These are phyloP conservation scores for Triticum monococcum DNA, from an alignment of 176 grass and related monocot genomes.

Conservation along the genomic window DNA sequence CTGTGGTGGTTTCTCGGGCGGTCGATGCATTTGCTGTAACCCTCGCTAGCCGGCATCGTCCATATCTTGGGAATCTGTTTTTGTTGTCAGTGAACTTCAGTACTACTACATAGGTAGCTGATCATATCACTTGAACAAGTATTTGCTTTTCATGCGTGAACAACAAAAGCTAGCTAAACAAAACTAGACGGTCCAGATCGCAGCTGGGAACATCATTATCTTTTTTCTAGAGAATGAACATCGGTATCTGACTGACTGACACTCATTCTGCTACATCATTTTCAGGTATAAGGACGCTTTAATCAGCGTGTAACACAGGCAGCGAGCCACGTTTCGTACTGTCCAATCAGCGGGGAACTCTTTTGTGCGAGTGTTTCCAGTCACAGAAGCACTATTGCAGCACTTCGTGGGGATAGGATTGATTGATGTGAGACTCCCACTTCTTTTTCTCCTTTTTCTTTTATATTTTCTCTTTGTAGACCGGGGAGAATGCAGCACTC, in stretches of 20 bases:
- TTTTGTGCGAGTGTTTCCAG: conserved; percentile 19
- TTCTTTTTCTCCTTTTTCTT: neutral
- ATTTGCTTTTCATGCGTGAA: neutral
- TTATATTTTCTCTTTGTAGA: neutral
- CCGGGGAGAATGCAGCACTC: neutral
- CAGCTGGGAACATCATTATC: neutral
- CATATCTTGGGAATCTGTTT: conserved; percentile 54
- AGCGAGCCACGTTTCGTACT: neutral
- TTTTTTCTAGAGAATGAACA: neutral
- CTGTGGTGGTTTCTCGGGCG: conserved; percentile 43
- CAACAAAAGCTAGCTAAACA: neutral
- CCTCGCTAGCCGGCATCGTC: conserved; percentile 42
- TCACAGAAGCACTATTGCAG: conserved; percentile 32
- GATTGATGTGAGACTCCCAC: conserved; percentile 15
- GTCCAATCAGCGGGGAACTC: conserved; percentile 7
- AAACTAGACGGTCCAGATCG: neutral
- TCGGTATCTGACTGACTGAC: conserved; percentile 24
- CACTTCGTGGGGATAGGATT: conserved; percentile 26
- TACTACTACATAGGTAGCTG: neutral
- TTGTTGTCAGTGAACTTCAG: conserved; percentile 23
- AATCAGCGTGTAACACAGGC: neutral
- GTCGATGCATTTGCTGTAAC: conserved; percentile 57
- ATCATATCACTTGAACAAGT: neutral
- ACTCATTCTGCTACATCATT: neutral
- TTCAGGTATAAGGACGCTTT: conserved; percentile 29